These are phyloP conservation scores for Termitomyces sp. DNA, from an alignment of 768 basidiomycete genomes.

Conservation along the genomic window DNA sequence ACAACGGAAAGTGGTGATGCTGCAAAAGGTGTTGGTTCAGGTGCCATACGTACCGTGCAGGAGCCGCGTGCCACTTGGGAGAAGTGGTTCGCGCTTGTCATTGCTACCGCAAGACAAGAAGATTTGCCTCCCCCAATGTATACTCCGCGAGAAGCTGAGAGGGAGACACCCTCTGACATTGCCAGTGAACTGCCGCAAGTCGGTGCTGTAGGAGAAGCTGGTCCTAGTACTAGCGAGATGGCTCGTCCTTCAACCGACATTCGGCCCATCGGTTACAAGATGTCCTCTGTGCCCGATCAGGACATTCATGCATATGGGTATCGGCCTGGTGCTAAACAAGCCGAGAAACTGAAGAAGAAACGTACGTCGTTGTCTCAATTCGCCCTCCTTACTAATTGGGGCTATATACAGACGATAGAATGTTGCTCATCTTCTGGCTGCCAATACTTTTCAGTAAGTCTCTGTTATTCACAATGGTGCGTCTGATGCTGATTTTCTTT, in stretches of 20 bases:
- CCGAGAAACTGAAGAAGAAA: slow-evolving; percentile 55
- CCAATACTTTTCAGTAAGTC: slow-evolving; percentile 75
- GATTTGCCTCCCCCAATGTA: slow-evolving; percentile 70
- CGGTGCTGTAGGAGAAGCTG: slow-evolving; percentile 7
- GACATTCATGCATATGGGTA: slow-evolving; percentile 70
- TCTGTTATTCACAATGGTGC: neutral
- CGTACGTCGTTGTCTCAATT: slow-evolving; percentile 38
- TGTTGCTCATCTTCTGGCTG: slow-evolving; percentile 84
- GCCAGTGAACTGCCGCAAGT: slow-evolving; percentile 5
- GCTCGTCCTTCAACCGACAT: slow-evolving; percentile 25
- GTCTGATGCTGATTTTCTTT: neutral
- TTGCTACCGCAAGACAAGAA: slow-evolving; percentile 43
- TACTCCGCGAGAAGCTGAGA: slow-evolving; percentile 49
- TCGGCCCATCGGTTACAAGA: slow-evolving; percentile 40
- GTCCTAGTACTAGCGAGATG: neutral
- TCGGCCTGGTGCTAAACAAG: slow-evolving; percentile 43
- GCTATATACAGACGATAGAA: slow-evolving; percentile 62
- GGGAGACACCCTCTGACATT: slow-evolving; percentile 7
- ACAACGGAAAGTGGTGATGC: slow-evolving; percentile 25
- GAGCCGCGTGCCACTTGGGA: slow-evolving; percentile 72
- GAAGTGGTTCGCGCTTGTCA: slow-evolving; percentile 60
- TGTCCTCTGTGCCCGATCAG: slow-evolving; percentile 48
- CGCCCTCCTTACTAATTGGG: slow-evolving; percentile 7
- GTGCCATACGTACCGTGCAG: slow-evolving; percentile 45
- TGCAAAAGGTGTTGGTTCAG: slow-evolving; percentile 32